phyloP scores from a whole-genome alignment of 2,329 filamentous ascomycete species.

The Sarocladiaceae sp. region DNA sequence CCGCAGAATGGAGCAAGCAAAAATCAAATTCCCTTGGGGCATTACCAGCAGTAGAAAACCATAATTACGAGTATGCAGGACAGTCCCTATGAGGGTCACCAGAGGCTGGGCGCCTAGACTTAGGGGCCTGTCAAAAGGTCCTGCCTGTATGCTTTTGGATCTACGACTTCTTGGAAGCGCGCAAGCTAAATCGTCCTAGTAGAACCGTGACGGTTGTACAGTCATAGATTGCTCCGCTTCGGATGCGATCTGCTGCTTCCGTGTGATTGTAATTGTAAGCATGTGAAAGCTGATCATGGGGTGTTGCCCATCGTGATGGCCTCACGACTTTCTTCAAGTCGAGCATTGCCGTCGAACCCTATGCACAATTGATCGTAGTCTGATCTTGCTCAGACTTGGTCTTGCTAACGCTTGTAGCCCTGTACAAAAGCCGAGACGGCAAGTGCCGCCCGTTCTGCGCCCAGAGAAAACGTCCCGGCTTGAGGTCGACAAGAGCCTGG shows the following conservation, averaged over 20 bases:
- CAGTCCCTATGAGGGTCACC: too few species aligned
- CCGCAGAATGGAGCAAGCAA: neutral
- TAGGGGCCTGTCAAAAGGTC: neutral
- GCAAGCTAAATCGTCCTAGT: neutral
- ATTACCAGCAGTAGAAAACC: neutral
- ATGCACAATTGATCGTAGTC: too few species aligned
- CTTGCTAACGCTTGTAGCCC: neutral
- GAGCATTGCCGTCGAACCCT: too few species aligned
- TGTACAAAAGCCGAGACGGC: slow-evolving; percentile 2
- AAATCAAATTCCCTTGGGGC: neutral
- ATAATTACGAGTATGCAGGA: neutral
- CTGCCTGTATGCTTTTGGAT: neutral
- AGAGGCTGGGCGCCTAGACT: neutral
- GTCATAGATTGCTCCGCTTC: neutral
- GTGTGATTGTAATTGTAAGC: neutral
- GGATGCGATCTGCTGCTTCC: neutral
- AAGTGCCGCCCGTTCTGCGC: slow-evolving; percentile 2
- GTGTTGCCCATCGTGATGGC: too few species aligned
- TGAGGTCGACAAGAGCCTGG: neutral
- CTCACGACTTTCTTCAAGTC: too few species aligned
- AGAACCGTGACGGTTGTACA: neutral
- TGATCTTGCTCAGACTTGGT: too few species aligned
- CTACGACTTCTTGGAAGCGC: neutral
- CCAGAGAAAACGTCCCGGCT: neutral
- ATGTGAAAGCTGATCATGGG: too few species aligned